Base-by-base conservation (phyloP, 2,329 filamentous ascomycete species). In the Cercospora beticola region DNA sequence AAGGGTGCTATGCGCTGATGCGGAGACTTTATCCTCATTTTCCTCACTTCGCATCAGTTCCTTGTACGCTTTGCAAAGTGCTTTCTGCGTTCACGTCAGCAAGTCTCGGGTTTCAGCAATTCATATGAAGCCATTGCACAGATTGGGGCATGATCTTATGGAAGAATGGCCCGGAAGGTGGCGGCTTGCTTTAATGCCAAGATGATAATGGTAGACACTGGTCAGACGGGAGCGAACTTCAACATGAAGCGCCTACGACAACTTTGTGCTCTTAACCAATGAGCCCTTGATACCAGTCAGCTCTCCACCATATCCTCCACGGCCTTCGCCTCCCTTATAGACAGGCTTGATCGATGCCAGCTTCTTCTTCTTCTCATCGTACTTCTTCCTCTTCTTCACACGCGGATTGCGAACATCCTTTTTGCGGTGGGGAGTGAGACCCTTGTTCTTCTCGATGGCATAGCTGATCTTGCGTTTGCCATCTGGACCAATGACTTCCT, bases 381-480 rank as follows among this genome's bases (percentile, higher is more conserved):
- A 99, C 88, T 93, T 93, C 88, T 93, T 93, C 82, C 93, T 89
- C 90, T 97, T 98, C 90, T 98, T 99, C 73, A 98, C 94, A 79
- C 95, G 86, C 40, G 95, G 94, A 83, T 99, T 99, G 71, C 94
- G 86, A 68, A 93, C 91, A 75, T 97, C 94, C 88, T 99, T 98
- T 86, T 91, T 96, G 72, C 94, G 86, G 81, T 91, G 90, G 58
- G 94, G 93, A 68, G 92, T 90, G 71, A 99, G 83, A 33, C 95
- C 95, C 86, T 97, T 97, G 83, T 99, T 99, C 88, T 98, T 97
- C 83, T 94, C 88, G 77, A 99, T 99, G 74, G 90, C 88, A 82
- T 97, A 98, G 18, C 89, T 92, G 79, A 99, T 97, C 81, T 93
- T 92, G 69, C 96, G 86, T 83, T 97, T 97, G 69, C 94, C 94